Conservation (phyloP, 345 rosid species). For the Syzygium oleosum region DNA sequence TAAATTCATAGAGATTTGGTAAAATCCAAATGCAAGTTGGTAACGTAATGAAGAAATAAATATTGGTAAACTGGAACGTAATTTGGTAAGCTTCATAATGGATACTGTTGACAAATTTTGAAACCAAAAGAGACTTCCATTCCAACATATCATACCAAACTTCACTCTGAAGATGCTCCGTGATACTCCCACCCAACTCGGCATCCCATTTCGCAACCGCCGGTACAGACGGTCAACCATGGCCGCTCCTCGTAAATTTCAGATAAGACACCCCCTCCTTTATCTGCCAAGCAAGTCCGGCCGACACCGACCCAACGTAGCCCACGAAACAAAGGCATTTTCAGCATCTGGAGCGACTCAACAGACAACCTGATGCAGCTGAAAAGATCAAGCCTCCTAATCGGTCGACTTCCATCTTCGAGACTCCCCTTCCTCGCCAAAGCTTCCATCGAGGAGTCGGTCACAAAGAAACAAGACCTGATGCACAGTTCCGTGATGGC, state of each 20-base stretch:
- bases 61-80: background rate
- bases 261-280: slow-evolving; percentile 11
- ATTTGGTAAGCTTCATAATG: background rate
- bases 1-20: background rate
- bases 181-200: slow-evolving; percentile 58
- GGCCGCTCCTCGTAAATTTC: slow-evolving; percentile 28
- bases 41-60: background rate
- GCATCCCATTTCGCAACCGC: slow-evolving; percentile 71
- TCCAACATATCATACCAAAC: background rate
- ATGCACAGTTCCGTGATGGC: slow-evolving; percentile 47
- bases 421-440: slow-evolving; percentile 27
- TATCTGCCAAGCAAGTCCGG: slow-evolving; percentile 19
- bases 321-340: slow-evolving; percentile 38
- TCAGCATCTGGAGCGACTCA: slow-evolving; percentile 26
- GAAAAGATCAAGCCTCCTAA: slow-evolving; percentile 48
- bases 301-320: slow-evolving; percentile 54
- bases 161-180: background rate
- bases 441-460: slow-evolving; percentile 41
- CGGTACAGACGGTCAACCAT: slow-evolving; percentile 50
- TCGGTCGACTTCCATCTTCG: slow-evolving; percentile 21
- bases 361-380: slow-evolving; percentile 39
- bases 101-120: background rate
- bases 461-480: slow-evolving; percentile 41
- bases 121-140: background rate
- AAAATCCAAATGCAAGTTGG: background rate